A percentile compares a stretch with the other conserved stretches of the same genome.
Conservation (phyloP, 1,139 yeast genomes). For the Suhomyces wounanorum region DNA sequence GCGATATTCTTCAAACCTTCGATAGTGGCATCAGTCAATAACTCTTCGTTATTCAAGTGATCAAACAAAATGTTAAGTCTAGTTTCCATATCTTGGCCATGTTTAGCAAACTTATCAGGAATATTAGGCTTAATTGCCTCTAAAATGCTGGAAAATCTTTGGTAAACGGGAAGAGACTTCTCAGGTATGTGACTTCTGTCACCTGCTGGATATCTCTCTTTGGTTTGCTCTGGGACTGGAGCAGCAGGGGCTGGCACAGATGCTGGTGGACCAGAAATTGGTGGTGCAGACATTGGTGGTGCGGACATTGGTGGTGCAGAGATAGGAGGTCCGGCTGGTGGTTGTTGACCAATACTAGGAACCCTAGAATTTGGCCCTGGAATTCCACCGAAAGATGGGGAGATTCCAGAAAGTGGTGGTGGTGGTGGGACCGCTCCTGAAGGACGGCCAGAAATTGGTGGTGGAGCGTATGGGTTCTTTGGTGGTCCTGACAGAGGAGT, state of each 20-base stretch:
- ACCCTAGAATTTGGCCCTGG: conserved; percentile 20
- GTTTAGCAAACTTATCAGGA: conserved; percentile 75
- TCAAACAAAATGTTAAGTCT: conserved; percentile 77
- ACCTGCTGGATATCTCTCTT: conserved; percentile 60
- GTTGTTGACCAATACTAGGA: conserved; percentile 15
- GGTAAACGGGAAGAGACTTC: conserved; percentile 58
- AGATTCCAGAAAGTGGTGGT: conserved; percentile 15
- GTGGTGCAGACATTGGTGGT: conserved; percentile 15
- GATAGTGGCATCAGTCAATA: conserved; percentile 60
- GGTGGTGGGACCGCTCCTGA: conserved; percentile 22
- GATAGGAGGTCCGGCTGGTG: conserved; percentile 9
- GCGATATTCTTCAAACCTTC: conserved; percentile 55
- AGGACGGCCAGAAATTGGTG: conserved; percentile 3
- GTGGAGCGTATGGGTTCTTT: conserved; percentile 46
- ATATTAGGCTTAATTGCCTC: conserved; percentile 68
- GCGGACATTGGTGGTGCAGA: conserved; percentile 12
- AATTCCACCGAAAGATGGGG: conserved; percentile 18
- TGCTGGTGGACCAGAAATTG: conserved; percentile 22
- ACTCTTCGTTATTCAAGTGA: conserved; percentile 75
- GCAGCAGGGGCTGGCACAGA: conserved; percentile 23
- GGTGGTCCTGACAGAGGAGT: conserved; percentile 30
- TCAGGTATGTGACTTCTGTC: conserved; percentile 72
- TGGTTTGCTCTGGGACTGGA: conserved; percentile 16
- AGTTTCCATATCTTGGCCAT: conserved; percentile 79
- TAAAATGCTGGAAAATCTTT: conserved; percentile 54